Evolutionary conservation across 179 eudicot genomes (phyloP), one percentile per base, ranked within the genome.

Genomic region (Gypsophila paniculata): DNA sequence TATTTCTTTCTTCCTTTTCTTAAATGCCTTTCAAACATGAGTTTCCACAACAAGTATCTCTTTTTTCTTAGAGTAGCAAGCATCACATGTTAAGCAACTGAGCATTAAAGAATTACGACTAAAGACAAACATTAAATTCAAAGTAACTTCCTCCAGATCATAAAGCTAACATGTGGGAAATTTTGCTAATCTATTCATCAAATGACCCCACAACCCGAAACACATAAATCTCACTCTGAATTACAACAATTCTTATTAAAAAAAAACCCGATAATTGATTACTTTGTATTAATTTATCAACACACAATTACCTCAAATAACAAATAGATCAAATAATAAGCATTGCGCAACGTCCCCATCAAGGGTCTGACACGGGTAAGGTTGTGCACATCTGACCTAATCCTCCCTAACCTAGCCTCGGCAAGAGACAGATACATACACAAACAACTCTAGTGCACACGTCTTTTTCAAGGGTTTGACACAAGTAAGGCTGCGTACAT

Each of bases 181-280:
- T 73, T 52, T 69, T 18, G 22, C 26, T 66, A 74, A 49, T 61
- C 36, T 65, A 59, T 48, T 8, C 21, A 60, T 32, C 21, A 52
- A 49, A 22, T 59, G 76, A 74, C 78, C 78, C 82, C 65, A 79
- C 78, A 36, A 13, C 10, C 39, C 32, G 6, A 57, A 68, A 68
- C 58, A 68, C 19, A 67, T 3, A 53, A 62, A 66, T 63, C 59
- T 15, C 39, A 75, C 57, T 34, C 58, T 25, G 61, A 38, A 46
- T 53, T 61, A 38, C 59, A 48, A 61, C 51, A 44, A 44, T 51
- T 44, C 59, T 34, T 46, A 72, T 59, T 49, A 72, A 75, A 61
- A 75, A 61, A 48, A 65, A 46, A 58, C 32, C 58, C 34, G 34
- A 29, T 4, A 29, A 29, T 29, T 29, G 4, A 29, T 29, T 29